Evolutionary conservation across 1,139 yeast genomes (phyloP), one percentile per base, ranked within the genome.

Genomic region (Yamadazyma jaroonii): DNA sequence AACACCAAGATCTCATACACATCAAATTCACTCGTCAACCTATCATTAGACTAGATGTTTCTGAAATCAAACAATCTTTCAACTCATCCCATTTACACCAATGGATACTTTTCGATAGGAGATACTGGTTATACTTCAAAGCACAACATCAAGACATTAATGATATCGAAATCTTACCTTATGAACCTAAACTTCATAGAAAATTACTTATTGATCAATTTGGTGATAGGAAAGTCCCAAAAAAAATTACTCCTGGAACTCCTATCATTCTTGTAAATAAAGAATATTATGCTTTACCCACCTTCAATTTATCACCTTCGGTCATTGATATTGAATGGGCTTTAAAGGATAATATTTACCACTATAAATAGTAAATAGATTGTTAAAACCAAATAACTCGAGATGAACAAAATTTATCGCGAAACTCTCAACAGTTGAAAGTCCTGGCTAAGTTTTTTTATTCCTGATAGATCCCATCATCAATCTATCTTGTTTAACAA

Each of bases 71-170:
- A 32, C 29, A 34, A 2, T 9, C 27, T 2, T 15, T 38, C 8
- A 11, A 10, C 14, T 12, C n/a, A 3, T 5, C 20, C 31, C 36
- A 5, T 56, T 60, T 59, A 36, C 53, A 6, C 13, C 39, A 51
- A 0, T 70, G 75, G 75, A 32, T 47, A 0, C 40, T 57, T 3
- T 68, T 64, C 40, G 76, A 70, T 41, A 50, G 60, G 29, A 46
- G 77, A 31, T 61, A 59, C 42, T 64, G 70, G 67, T 28, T 72
- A 10, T 45, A 61, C 22, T 42, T 61, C 22, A 42, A 32, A 25
- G 43, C 43, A 25, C 21, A 32, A 6, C 9, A 25, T 4, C 24
- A 30, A 13, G 44, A 32, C 3, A 15, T 23, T 13, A n/a, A 26
- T 3, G 26, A 42, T 1, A 35, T 45, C 0, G 36, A 41, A 1